phyloP scores from a whole-genome alignment of 129 eudicot genomes.

The Helianthus annuus region HanXRQr2.0-SUNRISE NC_035434.2:168121765-168122264 shows the following conservation, averaged over 20 bases:
- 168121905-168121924: too few species aligned
- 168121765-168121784: too few species aligned
- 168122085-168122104: background rate
- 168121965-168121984: too few species aligned
- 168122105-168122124: background rate
- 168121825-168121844: too few species aligned
- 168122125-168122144: background rate
- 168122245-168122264: background rate
- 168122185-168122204: background rate
- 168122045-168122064: background rate
- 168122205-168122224: background rate
- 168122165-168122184: background rate
- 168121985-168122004: background rate
- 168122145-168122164: background rate
- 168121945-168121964: too few species aligned
- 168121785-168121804: too few species aligned
- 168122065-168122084: background rate
- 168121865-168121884: too few species aligned
- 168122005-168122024: background rate
- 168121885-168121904: too few species aligned
- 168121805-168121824: too few species aligned
- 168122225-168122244: constrained; percentile 1
- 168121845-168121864: too few species aligned
- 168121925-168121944: too few species aligned
- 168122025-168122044: background rate